Percentiles rank a stretch among this genome's conserved stretches.
Conservation (phyloP, 306 rosid genomes). For the Carpinus fangiana region DNA sequence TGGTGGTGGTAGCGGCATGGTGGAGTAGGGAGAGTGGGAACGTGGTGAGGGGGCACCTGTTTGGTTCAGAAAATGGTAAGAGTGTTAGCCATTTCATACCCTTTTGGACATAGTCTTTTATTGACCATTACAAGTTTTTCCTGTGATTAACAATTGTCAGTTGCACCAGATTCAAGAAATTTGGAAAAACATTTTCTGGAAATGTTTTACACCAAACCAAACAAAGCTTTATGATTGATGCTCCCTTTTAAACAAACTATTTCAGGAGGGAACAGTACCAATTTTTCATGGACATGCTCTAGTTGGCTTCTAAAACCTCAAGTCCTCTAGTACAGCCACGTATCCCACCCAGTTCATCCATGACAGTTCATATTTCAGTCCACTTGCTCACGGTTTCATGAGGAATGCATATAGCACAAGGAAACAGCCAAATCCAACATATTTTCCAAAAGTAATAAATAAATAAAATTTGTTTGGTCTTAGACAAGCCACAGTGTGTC, state of each 20-base stretch:
- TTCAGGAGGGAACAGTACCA: background rate
- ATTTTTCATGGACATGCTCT: background rate
- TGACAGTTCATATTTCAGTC: background rate
- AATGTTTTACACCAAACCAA: background rate
- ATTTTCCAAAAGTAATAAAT: background rate
- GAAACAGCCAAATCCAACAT: background rate
- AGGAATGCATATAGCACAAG: background rate
- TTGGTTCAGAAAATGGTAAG: no score
- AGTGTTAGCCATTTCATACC: no score
- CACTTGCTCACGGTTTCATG: background rate
- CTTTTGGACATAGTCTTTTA: no score
- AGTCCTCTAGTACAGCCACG: background rate
- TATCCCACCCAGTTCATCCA: background rate
- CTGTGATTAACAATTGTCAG: no score
- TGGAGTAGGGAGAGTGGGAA: no score
- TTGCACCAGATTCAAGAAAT: no score
- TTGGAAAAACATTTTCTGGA: background rate
- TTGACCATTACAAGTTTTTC: no score
- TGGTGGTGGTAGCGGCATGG: no score
- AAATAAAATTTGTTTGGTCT: background rate
- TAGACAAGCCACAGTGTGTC: background rate
- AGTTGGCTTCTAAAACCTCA: background rate
- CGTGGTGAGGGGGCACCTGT: no score
- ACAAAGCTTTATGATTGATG: background rate
- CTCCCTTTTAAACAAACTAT: background rate